Conservation (phyloP, 2,329 filamentous ascomycete genomes). For the Fusarium sp. region DNA sequence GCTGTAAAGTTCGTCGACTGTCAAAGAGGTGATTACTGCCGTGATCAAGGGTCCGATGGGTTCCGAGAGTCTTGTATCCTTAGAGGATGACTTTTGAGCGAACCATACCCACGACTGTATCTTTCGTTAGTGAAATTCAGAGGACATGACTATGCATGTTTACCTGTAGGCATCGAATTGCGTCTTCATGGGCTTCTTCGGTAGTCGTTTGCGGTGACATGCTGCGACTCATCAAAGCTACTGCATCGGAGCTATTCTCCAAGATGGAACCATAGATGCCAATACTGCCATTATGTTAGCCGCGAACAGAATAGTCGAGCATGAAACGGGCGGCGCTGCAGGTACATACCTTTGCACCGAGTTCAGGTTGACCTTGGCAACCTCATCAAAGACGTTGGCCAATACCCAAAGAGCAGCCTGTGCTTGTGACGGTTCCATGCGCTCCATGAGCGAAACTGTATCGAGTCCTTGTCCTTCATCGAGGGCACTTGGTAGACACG, state of each 20-base stretch:
- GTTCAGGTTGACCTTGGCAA: constrained; percentile 69
- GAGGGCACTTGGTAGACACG: constrained; percentile 33
- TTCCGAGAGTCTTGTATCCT: constrained; percentile 64
- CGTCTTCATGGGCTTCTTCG: constrained; percentile 58
- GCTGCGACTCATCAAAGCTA: constrained; percentile 52
- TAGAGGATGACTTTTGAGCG: constrained; percentile 70
- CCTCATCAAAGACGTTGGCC: constrained; percentile 49
- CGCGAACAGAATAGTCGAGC: too few relatives aligned
- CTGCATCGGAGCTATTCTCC: constrained; percentile 53
- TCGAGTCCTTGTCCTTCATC: constrained; percentile 50
- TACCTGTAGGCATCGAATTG: constrained; percentile 69
- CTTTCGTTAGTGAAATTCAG: background rate
- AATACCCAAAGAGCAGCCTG: constrained; percentile 72
- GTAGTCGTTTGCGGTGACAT: constrained; percentile 45
- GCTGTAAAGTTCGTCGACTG: constrained; percentile 66
- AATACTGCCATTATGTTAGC: constrained; percentile 43
- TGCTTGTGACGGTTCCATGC: constrained; percentile 57
- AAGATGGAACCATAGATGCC: constrained; percentile 52
- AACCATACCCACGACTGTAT: constrained; percentile 77
- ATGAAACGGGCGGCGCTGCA: background rate
- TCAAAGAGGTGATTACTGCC: constrained; percentile 68
- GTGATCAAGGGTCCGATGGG: constrained; percentile 69
- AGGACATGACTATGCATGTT: background rate
- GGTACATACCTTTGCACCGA: constrained; percentile 63
- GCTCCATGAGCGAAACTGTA: constrained; percentile 57